Evolutionary conservation across 306 rosid genomes (phyloP).

Genomic region (Aeschynomene evenia): DNA sequence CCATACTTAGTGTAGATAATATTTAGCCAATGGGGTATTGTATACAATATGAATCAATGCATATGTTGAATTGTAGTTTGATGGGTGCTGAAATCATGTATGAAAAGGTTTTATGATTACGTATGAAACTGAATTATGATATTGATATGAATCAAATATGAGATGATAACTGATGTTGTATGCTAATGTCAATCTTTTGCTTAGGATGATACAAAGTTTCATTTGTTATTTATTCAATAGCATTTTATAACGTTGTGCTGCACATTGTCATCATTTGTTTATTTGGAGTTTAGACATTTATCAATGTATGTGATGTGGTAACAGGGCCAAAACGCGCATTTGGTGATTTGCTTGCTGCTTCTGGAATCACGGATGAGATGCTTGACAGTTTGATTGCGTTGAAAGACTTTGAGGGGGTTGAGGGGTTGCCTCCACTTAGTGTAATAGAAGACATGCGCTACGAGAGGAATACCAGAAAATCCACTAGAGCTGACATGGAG

Average conservation of each 20-base stretch:
- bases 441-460: constrained; percentile 74
- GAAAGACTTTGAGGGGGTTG: constrained; percentile 76
- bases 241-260: too few relatives aligned
- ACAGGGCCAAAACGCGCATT: constrained; percentile 83
- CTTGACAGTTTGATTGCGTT: constrained; percentile 85
- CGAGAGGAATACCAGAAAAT: constrained; percentile 68
- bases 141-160: background rate
- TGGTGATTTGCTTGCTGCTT: constrained; percentile 85
- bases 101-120: constrained; percentile 12
- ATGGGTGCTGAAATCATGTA: background rate
- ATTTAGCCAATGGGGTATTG: background rate
- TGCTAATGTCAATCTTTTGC: background rate
- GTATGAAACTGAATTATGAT: constrained; percentile 16
- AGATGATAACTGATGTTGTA: background rate
- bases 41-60: background rate
- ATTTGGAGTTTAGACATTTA: background rate
- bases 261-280: background rate
- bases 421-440: constrained; percentile 83
- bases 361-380: constrained; percentile 95
- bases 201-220: background rate
- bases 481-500: constrained; percentile 79
- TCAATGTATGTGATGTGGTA: background rate
- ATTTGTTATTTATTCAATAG: background rate
- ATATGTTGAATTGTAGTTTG: background rate
- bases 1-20: background rate